phyloP scores from a whole-genome alignment of 2,329 filamentous ascomycete genomes.

The Pestalotiopsis sp. region DNA sequence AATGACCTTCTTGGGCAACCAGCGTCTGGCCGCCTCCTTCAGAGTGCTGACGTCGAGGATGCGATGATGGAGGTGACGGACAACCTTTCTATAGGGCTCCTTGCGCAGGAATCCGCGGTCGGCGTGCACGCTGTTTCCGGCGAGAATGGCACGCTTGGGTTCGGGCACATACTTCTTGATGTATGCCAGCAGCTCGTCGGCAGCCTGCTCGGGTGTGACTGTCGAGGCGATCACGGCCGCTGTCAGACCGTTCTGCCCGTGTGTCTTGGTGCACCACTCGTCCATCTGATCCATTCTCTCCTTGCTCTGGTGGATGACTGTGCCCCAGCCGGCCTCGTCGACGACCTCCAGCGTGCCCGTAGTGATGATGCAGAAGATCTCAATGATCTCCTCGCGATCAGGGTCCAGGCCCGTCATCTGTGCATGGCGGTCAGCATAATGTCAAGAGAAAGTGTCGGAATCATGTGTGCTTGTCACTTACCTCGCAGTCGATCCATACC shows the following conservation, averaged over 20 bases:
- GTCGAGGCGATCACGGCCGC: slow-evolving; percentile 73
- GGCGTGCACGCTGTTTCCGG: slow-evolving; percentile 91
- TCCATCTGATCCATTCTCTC: slow-evolving; percentile 78
- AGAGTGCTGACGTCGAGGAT: slow-evolving; percentile 90
- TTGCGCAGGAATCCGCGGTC: slow-evolving; percentile 81
- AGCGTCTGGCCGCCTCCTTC: slow-evolving; percentile 87
- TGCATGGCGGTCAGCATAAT: background rate
- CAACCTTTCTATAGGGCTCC: slow-evolving; percentile 72
- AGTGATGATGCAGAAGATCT: slow-evolving; percentile 91
- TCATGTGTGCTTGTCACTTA: slow-evolving; percentile 25
- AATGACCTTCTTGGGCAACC: slow-evolving; percentile 68
- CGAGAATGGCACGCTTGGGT: slow-evolving; percentile 68
- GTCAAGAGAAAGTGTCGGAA: background rate
- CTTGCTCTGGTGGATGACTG: slow-evolving; percentile 73
- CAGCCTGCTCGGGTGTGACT: slow-evolving; percentile 72
- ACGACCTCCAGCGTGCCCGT: slow-evolving; percentile 76
- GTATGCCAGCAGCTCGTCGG: slow-evolving; percentile 74
- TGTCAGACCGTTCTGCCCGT: slow-evolving; percentile 81
- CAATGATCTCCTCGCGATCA: slow-evolving; percentile 81
- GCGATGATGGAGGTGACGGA: slow-evolving; percentile 83
- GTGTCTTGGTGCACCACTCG: slow-evolving; percentile 84
- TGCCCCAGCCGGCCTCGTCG: slow-evolving; percentile 78
- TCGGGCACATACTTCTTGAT: slow-evolving; percentile 73
- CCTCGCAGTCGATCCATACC: slow-evolving; percentile 47
- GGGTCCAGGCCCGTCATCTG: slow-evolving; percentile 92